Evolutionary conservation across 2,329 filamentous ascomycete genomes (phyloP), one percentile per base, ranked within the genome.

Genomic region (Fusarium coicis): DNA sequence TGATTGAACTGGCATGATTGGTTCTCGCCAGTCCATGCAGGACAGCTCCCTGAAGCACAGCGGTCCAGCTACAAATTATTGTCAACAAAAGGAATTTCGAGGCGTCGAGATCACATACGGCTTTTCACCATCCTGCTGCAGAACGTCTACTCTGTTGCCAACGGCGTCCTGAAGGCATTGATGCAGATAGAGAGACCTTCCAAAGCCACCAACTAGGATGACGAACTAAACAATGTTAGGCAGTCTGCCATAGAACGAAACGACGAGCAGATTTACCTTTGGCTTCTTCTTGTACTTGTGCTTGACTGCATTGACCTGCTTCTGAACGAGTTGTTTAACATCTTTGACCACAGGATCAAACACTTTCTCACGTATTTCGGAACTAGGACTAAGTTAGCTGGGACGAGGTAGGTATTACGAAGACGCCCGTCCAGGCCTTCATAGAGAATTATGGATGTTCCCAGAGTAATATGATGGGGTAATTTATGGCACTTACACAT

Each of bases 141-240:
- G 67, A 11, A 85, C 64, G 8, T 78, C 77, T 2, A 73, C 55
- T 26, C 59, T 61, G 11, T 37, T 72, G 11, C 34, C 62, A 0
- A 77, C n/a, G 0, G 30, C 40, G 0, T 61, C 34, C 0, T 67
- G 66, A 2, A 85, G 68, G 4, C 69, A 63, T 5, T 76, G 62
- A 15, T 70, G 69, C 5, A 85, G 43, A 21, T 81, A 83, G 0
- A 30, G 44, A 30, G 78, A 82, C 19, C 79, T 73, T 0, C 84
- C 84, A 32, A 85, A 83, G 0, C 84, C 84, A 0, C 84, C 84
- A 0, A 83, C 83, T 1, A 85, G 74, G 10, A 85, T 77, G 6
- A 85, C 34, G 32, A 79, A 82, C 84, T 85, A 10, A 7, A 21
- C 6, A 10, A 8, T 7, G 23, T 55, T 46, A 37, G 39, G 10